Evolutionary conservation across 2,329 filamentous ascomycete genomes (phyloP).

Genomic region (Pseudocercospora fijiensis): DNA sequence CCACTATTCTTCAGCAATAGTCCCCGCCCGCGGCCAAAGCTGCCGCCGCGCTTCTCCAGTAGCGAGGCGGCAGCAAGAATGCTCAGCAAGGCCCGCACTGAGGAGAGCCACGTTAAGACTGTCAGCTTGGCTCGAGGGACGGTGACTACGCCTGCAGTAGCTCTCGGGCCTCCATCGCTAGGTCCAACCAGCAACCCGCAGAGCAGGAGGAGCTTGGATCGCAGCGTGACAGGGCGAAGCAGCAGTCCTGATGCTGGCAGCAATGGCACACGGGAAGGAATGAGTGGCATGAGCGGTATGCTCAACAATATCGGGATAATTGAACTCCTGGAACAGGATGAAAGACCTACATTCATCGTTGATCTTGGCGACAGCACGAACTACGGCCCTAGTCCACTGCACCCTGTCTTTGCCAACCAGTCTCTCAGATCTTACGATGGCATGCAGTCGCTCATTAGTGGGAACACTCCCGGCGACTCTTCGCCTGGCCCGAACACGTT

Average conservation of each 20-base stretch:
- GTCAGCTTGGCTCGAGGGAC: conserved; percentile 53
- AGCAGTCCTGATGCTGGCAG: conserved; percentile 29
- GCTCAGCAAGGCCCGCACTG: conserved; percentile 52
- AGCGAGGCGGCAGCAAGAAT: conserved; percentile 60
- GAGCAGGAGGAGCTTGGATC: conserved; percentile 41
- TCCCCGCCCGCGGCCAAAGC: conserved; percentile 43
- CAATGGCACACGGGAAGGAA: conserved; percentile 21
- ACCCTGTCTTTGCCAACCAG: conserved; percentile 67
- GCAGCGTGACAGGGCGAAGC: conserved; percentile 30
- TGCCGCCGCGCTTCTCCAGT: conserved; percentile 57
- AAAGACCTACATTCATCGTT: conserved; percentile 72
- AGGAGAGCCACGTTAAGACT: conserved; percentile 53
- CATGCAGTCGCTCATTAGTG: conserved; percentile 58
- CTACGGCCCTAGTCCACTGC: conserved; percentile 54
- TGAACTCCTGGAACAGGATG: conserved; percentile 74
- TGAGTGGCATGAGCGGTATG: conserved; percentile 40
- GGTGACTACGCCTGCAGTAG: conserved; percentile 32
- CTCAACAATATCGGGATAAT: conserved; percentile 66
- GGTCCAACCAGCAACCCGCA: conserved; percentile 33
- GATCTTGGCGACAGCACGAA: conserved; percentile 63
- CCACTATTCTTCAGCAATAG: conserved; percentile 56
- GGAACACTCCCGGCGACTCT: conserved; percentile 44
- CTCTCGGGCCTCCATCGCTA: conserved; percentile 10
- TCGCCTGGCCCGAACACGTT: conserved; percentile 51
- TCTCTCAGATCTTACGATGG: conserved; percentile 60